These are phyloP conservation scores for Neospora caninum DNA, from an alignment of 169 alveolate genomes.

Conservation along the genomic window DNA sequence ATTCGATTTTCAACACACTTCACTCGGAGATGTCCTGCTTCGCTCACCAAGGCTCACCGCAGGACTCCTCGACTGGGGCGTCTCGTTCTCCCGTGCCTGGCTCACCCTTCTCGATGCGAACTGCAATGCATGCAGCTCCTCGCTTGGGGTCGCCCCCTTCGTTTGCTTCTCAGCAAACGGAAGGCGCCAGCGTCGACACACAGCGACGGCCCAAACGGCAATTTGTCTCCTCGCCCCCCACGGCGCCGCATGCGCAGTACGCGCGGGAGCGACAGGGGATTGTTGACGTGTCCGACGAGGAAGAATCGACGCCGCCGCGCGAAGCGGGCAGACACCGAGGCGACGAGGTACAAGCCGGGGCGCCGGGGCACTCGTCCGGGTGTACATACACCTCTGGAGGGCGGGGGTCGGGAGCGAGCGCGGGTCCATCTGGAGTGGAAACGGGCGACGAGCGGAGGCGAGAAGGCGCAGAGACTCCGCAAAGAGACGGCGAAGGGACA, in stretches of 20 bases:
- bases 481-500: neutral
- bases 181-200: no score
- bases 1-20: slow-evolving; percentile 28
- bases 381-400: neutral
- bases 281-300: neutral
- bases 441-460: slow-evolving; percentile 8
- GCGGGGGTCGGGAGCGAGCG: neutral
- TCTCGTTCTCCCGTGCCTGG: neutral
- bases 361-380: neutral
- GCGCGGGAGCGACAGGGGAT: neutral
- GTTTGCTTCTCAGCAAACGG: no score
- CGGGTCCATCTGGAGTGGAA: neutral
- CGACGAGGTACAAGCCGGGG: no score
- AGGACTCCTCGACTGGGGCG: neutral
- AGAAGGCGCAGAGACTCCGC: neutral
- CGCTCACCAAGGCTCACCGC: slow-evolving; percentile 42
- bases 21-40: neutral
- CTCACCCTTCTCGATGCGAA: no score
- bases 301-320: neutral
- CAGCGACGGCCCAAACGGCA: no score
- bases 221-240: neutral
- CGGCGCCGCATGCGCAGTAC: neutral
- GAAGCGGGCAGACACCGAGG: neutral
- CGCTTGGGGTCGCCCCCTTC: no score
- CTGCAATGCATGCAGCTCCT: no score